These are phyloP conservation scores for Castanospermum australe DNA, from an alignment of 306 rosid species.

Conservation along the genomic window DNA sequence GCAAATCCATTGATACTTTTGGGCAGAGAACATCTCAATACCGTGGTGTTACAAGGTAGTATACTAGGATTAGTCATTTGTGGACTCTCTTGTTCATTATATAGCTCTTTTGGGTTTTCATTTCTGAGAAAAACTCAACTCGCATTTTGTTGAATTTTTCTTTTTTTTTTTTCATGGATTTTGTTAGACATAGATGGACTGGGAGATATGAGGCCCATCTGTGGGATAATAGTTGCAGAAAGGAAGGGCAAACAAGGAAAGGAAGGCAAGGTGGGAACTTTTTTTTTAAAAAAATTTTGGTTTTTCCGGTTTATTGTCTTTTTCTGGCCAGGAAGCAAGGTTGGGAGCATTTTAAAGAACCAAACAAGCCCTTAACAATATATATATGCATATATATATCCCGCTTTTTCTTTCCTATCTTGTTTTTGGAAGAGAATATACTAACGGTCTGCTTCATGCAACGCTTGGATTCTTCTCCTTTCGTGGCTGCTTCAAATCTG, in stretches of 20 bases:
- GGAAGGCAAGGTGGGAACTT: slow-evolving; percentile 88
- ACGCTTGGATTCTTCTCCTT: slow-evolving; percentile 43
- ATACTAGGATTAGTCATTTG: no score
- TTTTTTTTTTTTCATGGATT: not conserved
- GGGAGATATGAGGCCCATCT: slow-evolving; percentile 99
- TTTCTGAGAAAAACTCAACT: not conserved
- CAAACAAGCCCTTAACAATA: slow-evolving; percentile 20
- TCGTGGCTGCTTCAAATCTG: slow-evolving; percentile 42
- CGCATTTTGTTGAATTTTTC: not conserved
- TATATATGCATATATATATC: no score
- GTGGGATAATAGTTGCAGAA: slow-evolving; percentile 99
- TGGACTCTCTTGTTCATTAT: not conserved
- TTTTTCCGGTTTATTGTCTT: not conserved
- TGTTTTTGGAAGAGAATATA: slow-evolving; percentile 40
- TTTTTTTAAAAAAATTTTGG: not conserved
- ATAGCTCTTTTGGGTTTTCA: not conserved
- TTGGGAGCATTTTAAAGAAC: slow-evolving; percentile 14
- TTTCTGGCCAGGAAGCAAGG: not conserved
- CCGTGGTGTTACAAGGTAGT: slow-evolving; percentile 99
- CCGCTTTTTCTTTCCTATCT: not conserved
- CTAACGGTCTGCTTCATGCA: slow-evolving; percentile 54
- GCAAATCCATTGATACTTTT: slow-evolving; percentile 91
- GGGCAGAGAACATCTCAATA: slow-evolving; percentile 98
- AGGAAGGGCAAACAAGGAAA: slow-evolving; percentile 98
- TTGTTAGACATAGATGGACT: slow-evolving; percentile 96